Evolutionary conservation across 2,329 filamentous ascomycete genomes (phyloP).

Genomic region (Myriosclerotinia duriaeana): DNA sequence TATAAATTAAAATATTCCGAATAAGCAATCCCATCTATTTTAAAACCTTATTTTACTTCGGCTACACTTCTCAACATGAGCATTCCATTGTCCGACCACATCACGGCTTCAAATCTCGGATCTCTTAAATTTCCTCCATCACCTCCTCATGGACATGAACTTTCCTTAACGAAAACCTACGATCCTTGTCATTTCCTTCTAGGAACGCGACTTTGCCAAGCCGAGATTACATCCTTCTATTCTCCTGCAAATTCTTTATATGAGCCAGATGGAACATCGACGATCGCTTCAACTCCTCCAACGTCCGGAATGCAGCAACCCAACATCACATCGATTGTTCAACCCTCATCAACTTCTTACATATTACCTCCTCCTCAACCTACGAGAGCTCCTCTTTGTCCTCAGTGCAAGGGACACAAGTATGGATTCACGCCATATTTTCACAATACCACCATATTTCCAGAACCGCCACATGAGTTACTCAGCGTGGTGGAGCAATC

Average conservation of each 20-base stretch:
- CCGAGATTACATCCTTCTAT: slow-evolving; percentile 16
- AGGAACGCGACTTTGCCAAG: not conserved
- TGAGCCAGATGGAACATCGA: slow-evolving; percentile 14
- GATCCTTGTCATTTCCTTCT: slow-evolving; percentile 4
- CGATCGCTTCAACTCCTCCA: slow-evolving; percentile 12
- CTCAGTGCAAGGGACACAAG: slow-evolving; percentile 33
- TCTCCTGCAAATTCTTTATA: slow-evolving; percentile 15
- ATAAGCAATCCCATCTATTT: not conserved
- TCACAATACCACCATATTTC: slow-evolving; percentile 34
- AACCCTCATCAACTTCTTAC: not conserved
- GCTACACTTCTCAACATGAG: slow-evolving; percentile 15
- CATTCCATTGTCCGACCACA: slow-evolving; percentile 18
- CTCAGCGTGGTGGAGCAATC: slow-evolving; percentile 32
- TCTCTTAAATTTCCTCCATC: slow-evolving; percentile 19
- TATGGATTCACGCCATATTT: slow-evolving; percentile 37
- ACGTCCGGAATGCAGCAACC: not conserved
- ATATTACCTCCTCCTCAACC: not conserved
- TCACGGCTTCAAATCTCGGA: not conserved
- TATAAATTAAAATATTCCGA: not conserved
- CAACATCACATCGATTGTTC: not conserved
- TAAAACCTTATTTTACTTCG: not conserved
- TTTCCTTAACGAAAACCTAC: slow-evolving; percentile 1
- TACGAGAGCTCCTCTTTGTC: slow-evolving; percentile 24
- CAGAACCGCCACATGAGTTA: slow-evolving; percentile 33
- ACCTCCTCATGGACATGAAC: slow-evolving; percentile 12